Evolutionary conservation across 495 filamentous ascomycete species (phyloP).

Genomic region (Penicillium mononematosum): DNA sequence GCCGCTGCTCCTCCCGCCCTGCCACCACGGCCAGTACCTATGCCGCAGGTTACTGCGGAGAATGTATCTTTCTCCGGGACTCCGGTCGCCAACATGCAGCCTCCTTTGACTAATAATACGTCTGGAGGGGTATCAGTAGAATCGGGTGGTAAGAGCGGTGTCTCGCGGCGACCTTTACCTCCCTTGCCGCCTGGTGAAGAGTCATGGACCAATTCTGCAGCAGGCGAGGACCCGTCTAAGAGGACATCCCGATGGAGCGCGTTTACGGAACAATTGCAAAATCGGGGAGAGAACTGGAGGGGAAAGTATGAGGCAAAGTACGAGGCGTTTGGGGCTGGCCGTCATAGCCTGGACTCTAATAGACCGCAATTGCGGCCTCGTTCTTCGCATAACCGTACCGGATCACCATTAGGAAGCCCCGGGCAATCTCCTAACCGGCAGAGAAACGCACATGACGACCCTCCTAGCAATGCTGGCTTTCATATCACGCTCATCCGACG

Average conservation of each 20-base stretch:
- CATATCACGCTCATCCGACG: conserved; percentile 87
- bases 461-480: conserved; percentile 35
- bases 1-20: conserved; percentile 3
- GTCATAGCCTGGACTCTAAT: conserved; percentile 38
- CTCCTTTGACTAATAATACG: neutral
- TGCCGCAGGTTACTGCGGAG: conserved; percentile 25
- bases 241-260: conserved; percentile 38
- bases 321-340: conserved; percentile 24
- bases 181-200: conserved; percentile 33
- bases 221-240: conserved; percentile 16
- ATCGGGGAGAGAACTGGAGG: conserved; percentile 24
- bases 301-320: conserved; percentile 28
- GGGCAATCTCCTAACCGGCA: conserved; percentile 30
- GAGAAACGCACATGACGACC: neutral
- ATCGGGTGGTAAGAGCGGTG: neutral
- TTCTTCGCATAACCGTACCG: conserved; percentile 26
- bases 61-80: conserved; percentile 25
- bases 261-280: conserved; percentile 28
- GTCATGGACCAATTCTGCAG: conserved; percentile 7
- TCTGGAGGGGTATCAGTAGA: neutral
- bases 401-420: conserved; percentile 29
- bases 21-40: conserved; percentile 21
- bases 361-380: conserved; percentile 36
- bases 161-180: conserved; percentile 31
- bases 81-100: conserved; percentile 16